A percentile compares a stretch with the other conserved stretches of the same genome.
Evolutionary conservation across 2,329 filamentous ascomycete genomes (phyloP).

Genomic region (Colletotrichum tabaci): DNA sequence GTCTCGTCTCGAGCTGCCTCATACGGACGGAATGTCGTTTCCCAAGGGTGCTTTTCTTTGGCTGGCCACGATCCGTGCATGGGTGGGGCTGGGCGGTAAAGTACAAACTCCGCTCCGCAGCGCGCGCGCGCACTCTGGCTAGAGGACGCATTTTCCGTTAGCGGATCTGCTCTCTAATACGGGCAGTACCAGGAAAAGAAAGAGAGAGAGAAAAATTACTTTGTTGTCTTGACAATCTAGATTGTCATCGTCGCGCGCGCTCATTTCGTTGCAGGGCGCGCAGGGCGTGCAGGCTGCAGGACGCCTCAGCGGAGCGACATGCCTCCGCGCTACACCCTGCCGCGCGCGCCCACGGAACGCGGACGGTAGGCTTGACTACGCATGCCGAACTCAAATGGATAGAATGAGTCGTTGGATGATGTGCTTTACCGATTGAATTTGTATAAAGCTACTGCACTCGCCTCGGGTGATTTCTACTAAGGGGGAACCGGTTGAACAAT

Average conservation of each 20-base stretch:
- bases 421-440: background rate
- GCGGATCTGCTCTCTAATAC: constrained; percentile 7
- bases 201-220: background rate
- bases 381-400: background rate
- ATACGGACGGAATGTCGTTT: background rate
- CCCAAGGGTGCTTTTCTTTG: background rate
- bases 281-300: background rate
- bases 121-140: background rate
- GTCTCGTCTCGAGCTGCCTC: constrained; percentile 36
- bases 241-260: background rate
- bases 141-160: background rate
- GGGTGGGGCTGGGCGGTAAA: background rate
- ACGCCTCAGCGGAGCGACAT: constrained; percentile 1
- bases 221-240: background rate
- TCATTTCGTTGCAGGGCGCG: background rate
- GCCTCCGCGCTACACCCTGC: constrained; percentile 10
- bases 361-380: background rate
- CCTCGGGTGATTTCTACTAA: background rate
- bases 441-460: constrained; percentile 8
- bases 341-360: background rate
- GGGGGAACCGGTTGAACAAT: no score
- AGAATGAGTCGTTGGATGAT: background rate
- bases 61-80: background rate
- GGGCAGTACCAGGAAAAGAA: no score
- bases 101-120: constrained; percentile 20